Percentiles rank a stretch among this genome's conserved stretches.
Conservation (phyloP, 768 basidiomycete species). For the Auricularia sp. region DNA sequence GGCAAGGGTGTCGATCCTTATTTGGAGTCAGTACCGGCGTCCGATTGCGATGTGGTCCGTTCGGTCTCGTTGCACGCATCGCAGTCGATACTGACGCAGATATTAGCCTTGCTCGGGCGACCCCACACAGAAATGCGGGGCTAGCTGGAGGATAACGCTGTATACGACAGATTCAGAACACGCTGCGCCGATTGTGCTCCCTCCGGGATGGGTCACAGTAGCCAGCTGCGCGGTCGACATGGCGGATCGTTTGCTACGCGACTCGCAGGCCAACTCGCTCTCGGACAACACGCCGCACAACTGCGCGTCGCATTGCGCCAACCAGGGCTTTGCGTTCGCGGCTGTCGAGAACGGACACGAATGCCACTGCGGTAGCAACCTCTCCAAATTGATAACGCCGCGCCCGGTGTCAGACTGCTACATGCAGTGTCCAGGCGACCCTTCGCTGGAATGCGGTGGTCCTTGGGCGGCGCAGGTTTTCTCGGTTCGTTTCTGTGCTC, state of each 20-base stretch:
- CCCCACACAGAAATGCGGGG: background rate
- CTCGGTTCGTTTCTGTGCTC: background rate
- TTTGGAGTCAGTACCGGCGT: background rate
- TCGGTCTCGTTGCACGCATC: constrained; percentile 16
- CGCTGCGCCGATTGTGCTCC: background rate
- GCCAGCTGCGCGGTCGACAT: background rate
- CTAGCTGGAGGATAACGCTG: background rate
- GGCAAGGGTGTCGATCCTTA: background rate
- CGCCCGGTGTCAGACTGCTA: background rate
- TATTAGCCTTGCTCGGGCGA: background rate
- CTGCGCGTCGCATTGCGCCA: background rate
- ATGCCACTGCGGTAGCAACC: background rate
- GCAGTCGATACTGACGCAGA: background rate
- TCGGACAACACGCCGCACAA: background rate
- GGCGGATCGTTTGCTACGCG: background rate
- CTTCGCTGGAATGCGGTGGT: background rate
- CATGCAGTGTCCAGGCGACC: background rate
- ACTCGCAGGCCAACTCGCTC: background rate
- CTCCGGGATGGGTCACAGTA: background rate
- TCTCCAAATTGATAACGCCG: background rate
- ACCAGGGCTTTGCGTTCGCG: background rate
- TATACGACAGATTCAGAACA: background rate
- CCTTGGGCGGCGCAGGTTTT: background rate
- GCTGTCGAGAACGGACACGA: background rate
- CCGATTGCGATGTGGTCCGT: background rate